Conservation (phyloP, 768 basidiomycete genomes). For the Leccinum pellstonianum region DNA sequence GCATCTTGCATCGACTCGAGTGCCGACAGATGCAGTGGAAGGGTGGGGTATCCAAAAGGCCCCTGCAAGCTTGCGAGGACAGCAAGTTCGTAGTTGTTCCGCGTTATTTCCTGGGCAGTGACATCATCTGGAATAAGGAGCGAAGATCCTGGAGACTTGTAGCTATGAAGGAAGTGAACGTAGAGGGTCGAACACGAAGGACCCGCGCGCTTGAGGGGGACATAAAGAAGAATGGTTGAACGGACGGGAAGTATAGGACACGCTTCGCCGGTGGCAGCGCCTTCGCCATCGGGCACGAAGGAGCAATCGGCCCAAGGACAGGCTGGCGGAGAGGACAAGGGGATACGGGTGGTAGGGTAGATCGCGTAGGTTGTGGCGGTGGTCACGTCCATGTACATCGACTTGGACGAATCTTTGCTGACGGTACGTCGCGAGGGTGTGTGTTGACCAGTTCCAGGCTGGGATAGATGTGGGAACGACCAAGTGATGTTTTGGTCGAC, state of each 20-base stretch:
- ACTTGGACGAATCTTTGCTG: slow-evolving; percentile 32
- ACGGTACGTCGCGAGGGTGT: slow-evolving; percentile 29
- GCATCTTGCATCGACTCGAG: slow-evolving; percentile 58
- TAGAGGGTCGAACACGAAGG: slow-evolving; percentile 49
- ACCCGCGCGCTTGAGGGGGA: slow-evolving; percentile 43
- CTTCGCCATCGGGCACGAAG: slow-evolving; percentile 35
- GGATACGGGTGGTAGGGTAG: slow-evolving; percentile 41
- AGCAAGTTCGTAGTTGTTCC: slow-evolving; percentile 67
- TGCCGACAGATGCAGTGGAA: slow-evolving; percentile 77
- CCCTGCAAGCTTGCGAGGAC: slow-evolving; percentile 50
- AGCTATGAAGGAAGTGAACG: slow-evolving; percentile 57
- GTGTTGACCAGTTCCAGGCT: slow-evolving; percentile 20
- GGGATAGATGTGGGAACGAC: slow-evolving; percentile 46
- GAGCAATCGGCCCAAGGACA: slow-evolving; percentile 27
- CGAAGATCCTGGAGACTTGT: slow-evolving; percentile 43
- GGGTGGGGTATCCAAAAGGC: slow-evolving; percentile 46
- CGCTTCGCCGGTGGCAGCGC: slow-evolving; percentile 25
- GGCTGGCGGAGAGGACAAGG: slow-evolving; percentile 40
- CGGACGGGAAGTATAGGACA: slow-evolving; percentile 50
- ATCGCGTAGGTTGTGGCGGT: slow-evolving; percentile 50
- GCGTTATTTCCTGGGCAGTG: slow-evolving; percentile 54
- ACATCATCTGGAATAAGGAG: slow-evolving; percentile 33
- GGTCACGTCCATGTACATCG: slow-evolving; percentile 35
- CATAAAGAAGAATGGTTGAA: slow-evolving; percentile 58
- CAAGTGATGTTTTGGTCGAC: slow-evolving; percentile 61